Evolutionary conservation across 805 yeast genomes (phyloP), one percentile per base, ranked within the genome.

Genomic region (Ogataea paraovalis): DNA sequence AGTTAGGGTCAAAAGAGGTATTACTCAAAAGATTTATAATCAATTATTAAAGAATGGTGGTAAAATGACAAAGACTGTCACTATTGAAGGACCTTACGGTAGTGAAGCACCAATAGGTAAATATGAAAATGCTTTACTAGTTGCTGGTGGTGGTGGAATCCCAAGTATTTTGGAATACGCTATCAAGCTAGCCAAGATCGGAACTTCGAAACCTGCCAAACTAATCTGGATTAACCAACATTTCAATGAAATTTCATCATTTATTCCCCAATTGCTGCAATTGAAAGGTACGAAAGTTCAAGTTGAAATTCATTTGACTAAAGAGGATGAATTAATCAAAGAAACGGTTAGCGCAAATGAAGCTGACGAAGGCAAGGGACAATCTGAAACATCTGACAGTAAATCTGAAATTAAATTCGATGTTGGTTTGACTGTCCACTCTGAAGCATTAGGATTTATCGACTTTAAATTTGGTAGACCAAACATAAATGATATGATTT

Each of bases 51-150:
- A 57, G 16, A 64, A 72, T 43, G 34, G 34, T 30, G 34, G 34
- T 14, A 30, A 30, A 14, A 30, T 30, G 34, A 30, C 34, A 8
- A 30, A 30, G 16, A 64, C 62, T 18, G 59, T 73, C 10, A 61
- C 70, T 12, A 41, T 80, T 3, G 92, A 85, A 59, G 92, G 92
- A 1, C 90, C 91, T 1, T 85, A 86, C 58, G 87, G 88, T 2
- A 69, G 71, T 37, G 53, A 74, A 2, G 60, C 77, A 3, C 76
- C 82, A 1, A 66, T 79, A 13, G 65, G 66, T 20, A 66, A 69
- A 42, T 82, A 75, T 54, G 74, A 78, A 39, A 71, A 74, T 45
- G 72, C 78, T 6, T 64, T 82, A 4, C 71, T 82, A 42, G 49
- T 84, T 22, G 83, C 89, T 6, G 90, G 88, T 39, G 92, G 92